Conservation (phyloP, 2,329 filamentous ascomycete species). For the Paraconiothyrium sp. region DNA sequence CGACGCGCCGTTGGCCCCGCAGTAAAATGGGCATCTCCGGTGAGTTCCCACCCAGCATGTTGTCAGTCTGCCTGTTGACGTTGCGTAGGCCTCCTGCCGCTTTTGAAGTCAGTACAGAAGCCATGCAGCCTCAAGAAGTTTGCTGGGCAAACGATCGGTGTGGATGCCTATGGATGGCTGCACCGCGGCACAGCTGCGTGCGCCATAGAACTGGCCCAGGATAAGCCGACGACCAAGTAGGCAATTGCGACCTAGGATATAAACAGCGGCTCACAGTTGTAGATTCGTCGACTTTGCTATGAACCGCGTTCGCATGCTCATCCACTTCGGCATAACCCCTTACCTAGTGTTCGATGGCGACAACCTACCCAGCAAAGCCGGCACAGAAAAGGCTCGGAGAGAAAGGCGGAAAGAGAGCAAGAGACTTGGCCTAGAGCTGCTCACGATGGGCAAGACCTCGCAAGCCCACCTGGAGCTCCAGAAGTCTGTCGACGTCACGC, state of each 20-base stretch:
- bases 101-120: constrained; percentile 96
- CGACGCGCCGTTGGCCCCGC: constrained; percentile 40
- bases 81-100: constrained; percentile 78
- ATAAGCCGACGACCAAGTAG: constrained; percentile 87
- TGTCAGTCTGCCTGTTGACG: constrained; percentile 29
- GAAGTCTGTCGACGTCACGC: constrained; percentile 94
- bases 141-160: constrained; percentile 85
- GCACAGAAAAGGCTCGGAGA: constrained; percentile 81
- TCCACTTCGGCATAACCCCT: constrained; percentile 91
- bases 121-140: constrained; percentile 88
- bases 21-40: constrained; percentile 53
- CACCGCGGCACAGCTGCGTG: constrained; percentile 92
- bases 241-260: constrained; percentile 35
- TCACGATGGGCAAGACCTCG: constrained; percentile 80
- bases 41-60: constrained; percentile 35
- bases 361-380: constrained; percentile 90
- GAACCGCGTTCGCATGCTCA: constrained; percentile 90
- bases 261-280: constrained; percentile 22
- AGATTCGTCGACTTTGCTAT: constrained; percentile 92
- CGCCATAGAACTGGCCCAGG: constrained; percentile 88
- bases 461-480: constrained; percentile 89
- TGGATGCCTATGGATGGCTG: constrained; percentile 98
- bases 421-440: constrained; percentile 77
- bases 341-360: constrained; percentile 98
- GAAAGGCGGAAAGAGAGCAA: constrained; percentile 80